Evolutionary conservation across 495 filamentous ascomycete genomes (phyloP), one percentile per base, ranked within the genome.

Genomic region (Chaetomium fimeti): DNA sequence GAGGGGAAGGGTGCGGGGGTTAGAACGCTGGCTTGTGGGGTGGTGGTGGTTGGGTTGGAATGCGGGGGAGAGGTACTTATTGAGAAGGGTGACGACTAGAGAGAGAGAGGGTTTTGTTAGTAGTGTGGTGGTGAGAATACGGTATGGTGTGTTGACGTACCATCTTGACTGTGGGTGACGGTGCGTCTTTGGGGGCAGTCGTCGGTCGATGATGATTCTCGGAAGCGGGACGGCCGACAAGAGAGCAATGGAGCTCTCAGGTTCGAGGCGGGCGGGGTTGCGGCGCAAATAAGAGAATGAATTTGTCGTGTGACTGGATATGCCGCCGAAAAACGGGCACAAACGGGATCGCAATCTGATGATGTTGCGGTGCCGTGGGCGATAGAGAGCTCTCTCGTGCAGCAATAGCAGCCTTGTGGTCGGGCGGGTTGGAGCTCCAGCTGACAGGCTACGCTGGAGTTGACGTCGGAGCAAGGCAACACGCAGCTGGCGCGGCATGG

Each of bases 1-100:
- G 16, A 32, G 58, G 42, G 12, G n/a, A n/a, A n/a, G 32, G 24
- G 45, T 48, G 61, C 25, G 18, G 25, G 52, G 59, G 64, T 67
- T 40, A 67, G 64, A 40, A 8, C n/a, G 28, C 25, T 48, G 32
- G 42, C 29, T 54, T 64, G 20, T 58, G 65, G 61, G 47, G 58
- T 20, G 60, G 49, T 43, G 20, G 59, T 48, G 28, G 45, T 32
- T 49, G 61, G 51, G 15, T 45, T 60, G 66, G 74, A 16, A 42
- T 52, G 56, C 36, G 61, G 24, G 52, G 61, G 53, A 15, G 51
- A 61, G 65, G 74, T 86, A 94, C 91, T 96, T 82, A 96, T 96
- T 70, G 89, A 85, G 87, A 94, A 94, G 63, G 91, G 91, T 61
- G 87, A 90, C 77, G 83, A 81, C 88, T 91, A 68, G 52, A 15